Conservation (phyloP, 345 rosid species). For the Eucalyptus polyanthemos region DNA sequence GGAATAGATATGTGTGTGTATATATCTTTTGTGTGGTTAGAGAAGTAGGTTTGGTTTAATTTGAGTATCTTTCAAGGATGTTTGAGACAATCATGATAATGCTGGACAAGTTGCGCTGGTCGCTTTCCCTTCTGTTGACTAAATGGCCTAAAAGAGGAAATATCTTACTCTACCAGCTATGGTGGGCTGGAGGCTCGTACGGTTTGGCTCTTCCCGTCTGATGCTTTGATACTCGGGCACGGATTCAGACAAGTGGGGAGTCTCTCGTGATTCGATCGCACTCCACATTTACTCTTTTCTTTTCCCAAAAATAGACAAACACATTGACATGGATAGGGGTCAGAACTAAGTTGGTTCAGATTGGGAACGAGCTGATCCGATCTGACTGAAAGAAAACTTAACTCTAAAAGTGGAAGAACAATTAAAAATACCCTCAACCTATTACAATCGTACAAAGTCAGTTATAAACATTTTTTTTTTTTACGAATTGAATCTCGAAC, state of each 20-base stretch:
- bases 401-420: too few species aligned
- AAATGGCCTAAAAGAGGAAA: background rate
- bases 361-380: background rate
- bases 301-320: accelerated
- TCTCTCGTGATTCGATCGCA: accelerated
- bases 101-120: background rate
- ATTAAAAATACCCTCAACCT: too few species aligned
- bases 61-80: background rate
- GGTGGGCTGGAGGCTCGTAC: background rate
- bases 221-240: background rate
- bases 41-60: background rate
- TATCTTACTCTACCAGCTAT: background rate
- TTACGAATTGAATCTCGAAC: accelerated
- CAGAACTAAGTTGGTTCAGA: accelerated
- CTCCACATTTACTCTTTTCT: background rate
- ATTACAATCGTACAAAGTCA: accelerated
- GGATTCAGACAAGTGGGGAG: background rate
- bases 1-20: background rate
- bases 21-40: too few species aligned
- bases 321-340: accelerated
- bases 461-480: accelerated
- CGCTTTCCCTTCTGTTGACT: background rate
- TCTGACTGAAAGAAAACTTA: background rate
- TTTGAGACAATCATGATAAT: too few species aligned
- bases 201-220: background rate